Percentiles rank a stretch among this genome's conserved stretches.
Conservation (phyloP, 148 eudicot genomes). For the Limonium bicolor region DNA sequence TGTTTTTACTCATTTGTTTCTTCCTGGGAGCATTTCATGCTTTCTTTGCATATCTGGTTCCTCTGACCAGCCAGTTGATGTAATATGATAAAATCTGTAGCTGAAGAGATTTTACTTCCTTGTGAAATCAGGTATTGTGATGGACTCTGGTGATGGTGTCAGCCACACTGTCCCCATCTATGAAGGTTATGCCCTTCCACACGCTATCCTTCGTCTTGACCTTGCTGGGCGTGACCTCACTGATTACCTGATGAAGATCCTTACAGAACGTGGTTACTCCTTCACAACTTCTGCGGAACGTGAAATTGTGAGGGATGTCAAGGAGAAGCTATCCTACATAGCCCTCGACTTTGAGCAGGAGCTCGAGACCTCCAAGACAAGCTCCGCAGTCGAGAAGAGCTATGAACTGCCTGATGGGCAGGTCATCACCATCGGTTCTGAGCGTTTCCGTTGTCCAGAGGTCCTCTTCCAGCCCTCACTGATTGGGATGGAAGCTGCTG, state of each 20-base stretch:
- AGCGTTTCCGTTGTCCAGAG: constrained; percentile 6
- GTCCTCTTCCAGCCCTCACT: constrained; percentile 3
- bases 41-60: no score
- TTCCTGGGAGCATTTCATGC: no score
- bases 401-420: constrained; percentile 6
- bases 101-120: no score
- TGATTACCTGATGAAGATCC: constrained; percentile 5
- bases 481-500: constrained; percentile 1
- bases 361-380: constrained; percentile 1
- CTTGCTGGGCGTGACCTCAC: constrained; percentile 6
- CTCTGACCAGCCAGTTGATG: no score
- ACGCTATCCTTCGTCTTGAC: constrained; percentile 5
- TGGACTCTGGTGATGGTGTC: constrained; percentile 6
- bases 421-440: constrained; percentile 6
- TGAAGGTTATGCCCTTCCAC: constrained; percentile 5
- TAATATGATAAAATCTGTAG: no score
- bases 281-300: constrained; percentile 5
- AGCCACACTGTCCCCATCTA: constrained; percentile 4
- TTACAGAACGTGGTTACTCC: constrained; percentile 2
- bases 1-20: no score
- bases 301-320: constrained; percentile 2
- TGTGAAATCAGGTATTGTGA: constrained; percentile 1
- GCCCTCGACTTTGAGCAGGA: constrained; percentile 6
- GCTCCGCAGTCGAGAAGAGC: constrained; percentile 1
- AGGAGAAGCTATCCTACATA: background rate